These are phyloP conservation scores for Leptographium lundbergii DNA, from an alignment of 2,329 filamentous ascomycete genomes.

Conservation along the genomic window DNA sequence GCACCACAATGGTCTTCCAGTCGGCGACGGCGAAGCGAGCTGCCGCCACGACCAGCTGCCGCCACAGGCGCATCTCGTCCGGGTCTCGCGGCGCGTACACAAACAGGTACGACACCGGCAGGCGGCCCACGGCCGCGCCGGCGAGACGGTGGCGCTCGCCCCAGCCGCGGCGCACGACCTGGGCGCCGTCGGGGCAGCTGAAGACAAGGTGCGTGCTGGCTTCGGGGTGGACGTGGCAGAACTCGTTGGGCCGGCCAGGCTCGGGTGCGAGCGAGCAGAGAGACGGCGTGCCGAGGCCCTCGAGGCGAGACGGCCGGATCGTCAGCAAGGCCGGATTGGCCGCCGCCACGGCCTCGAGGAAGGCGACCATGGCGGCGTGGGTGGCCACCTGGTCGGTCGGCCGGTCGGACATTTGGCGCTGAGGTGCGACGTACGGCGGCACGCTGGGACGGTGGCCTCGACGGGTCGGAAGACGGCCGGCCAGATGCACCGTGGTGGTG, in stretches of 20 bases:
- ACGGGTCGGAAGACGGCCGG: conserved; percentile 10
- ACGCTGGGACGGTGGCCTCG: conserved; percentile 18
- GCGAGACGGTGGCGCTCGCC: conserved; percentile 25
- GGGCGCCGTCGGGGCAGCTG: conserved; percentile 23
- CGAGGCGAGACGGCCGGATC: conserved; percentile 17
- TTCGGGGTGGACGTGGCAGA: conserved; percentile 26
- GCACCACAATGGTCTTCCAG: neutral
- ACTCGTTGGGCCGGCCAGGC: conserved; percentile 17
- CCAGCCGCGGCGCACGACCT: conserved; percentile 24
- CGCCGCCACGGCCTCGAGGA: conserved; percentile 13
- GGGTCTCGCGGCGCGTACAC: conserved; percentile 27
- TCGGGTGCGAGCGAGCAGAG: neutral
- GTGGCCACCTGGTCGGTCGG: conserved; percentile 6
- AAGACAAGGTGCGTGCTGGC: conserved; percentile 25
- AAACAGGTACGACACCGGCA: conserved; percentile 25
- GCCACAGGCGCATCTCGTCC: conserved; percentile 22
- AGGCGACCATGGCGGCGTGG: conserved; percentile 14
- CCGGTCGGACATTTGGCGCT: conserved; percentile 22
- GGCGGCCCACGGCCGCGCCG: conserved; percentile 11
- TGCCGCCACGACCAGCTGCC: conserved; percentile 12
- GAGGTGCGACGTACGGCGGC: conserved; percentile 23
- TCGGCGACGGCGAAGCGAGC: conserved; percentile 5
- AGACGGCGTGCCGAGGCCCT: conserved; percentile 19
- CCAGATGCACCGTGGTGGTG: neutral
- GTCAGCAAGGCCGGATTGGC: conserved; percentile 18